These are phyloP conservation scores for Neoboletus subvelutipes DNA, from an alignment of 768 basidiomycete genomes.

Conservation along the genomic window DNA sequence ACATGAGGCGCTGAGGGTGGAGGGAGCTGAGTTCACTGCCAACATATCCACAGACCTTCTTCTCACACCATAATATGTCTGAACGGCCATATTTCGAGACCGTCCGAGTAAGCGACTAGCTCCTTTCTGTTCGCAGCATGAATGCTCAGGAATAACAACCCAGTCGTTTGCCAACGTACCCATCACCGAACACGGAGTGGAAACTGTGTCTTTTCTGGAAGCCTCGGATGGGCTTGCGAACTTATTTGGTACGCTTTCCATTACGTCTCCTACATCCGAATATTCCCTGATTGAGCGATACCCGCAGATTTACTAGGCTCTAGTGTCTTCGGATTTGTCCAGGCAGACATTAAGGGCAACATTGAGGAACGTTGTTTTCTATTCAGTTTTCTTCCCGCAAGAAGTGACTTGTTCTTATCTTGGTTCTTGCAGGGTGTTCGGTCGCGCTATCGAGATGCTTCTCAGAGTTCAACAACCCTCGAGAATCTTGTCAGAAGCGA, in stretches of 20 bases:
- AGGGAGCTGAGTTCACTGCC: constrained; percentile 10
- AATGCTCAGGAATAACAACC: constrained; percentile 6
- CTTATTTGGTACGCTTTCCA: constrained; percentile 58
- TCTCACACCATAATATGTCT: constrained; percentile 24
- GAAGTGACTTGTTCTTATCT: constrained; percentile 13
- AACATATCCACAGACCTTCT: constrained; percentile 2
- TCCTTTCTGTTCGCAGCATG: background rate
- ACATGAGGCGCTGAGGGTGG: constrained; percentile 19
- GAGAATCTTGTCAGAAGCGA: constrained; percentile 61
- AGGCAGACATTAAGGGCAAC: constrained; percentile 67
- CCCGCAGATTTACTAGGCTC: constrained; percentile 62
- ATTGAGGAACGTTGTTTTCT: constrained; percentile 48
- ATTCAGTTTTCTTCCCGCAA: constrained; percentile 12
- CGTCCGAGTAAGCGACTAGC: constrained; percentile 48
- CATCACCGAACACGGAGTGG: constrained; percentile 72
- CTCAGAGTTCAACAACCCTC: constrained; percentile 49
- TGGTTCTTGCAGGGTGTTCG: constrained; percentile 59
- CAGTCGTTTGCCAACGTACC: constrained; percentile 89
- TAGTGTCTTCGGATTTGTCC: constrained; percentile 71
- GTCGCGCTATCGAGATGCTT: constrained; percentile 44
- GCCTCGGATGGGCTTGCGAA: constrained; percentile 84
- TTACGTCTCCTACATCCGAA: constrained; percentile 20
- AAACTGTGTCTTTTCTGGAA: constrained; percentile 77
- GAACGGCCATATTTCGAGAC: constrained; percentile 63
- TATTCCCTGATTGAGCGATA: constrained; percentile 14